Percentiles rank a stretch among this genome's conserved stretches.
Evolutionary conservation across 352 stramenopile species (phyloP).

Genomic region (Phytophthora constricta): DNA sequence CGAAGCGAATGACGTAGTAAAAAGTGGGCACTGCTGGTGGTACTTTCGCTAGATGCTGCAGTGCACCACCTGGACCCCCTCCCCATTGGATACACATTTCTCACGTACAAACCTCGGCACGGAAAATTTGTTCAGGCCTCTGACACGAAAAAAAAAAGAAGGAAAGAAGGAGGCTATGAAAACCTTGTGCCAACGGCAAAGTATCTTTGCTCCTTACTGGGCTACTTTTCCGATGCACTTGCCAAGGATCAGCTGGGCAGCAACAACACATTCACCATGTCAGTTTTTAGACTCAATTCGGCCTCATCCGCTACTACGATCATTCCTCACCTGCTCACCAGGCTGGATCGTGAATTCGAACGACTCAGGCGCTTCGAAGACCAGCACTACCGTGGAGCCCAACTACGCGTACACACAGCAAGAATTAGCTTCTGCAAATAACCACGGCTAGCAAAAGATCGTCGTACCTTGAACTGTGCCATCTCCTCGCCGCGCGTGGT

Average conservation of each 20-base stretch:
- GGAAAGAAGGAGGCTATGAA: background rate
- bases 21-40: too few species aligned
- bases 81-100: too few species aligned
- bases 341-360: conserved; percentile 80
- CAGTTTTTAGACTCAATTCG: too few species aligned
- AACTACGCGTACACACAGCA: conserved; percentile 44
- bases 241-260: conserved; percentile 42
- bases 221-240: conserved; percentile 47
- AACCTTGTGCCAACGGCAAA: background rate
- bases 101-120: too few species aligned
- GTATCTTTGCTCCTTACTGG: conserved; percentile 10
- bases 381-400: conserved; percentile 85
- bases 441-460: background rate
- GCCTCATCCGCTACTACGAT: background rate
- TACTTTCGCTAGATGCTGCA: background rate
- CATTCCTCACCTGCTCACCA: conserved; percentile 69
- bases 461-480: conserved; percentile 76
- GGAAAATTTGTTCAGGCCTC: too few species aligned
- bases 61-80: background rate
- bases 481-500: conserved; percentile 70
- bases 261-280: conserved; percentile 8
- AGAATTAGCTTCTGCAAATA: background rate
- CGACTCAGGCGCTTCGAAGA: conserved; percentile 81
- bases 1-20: too few species aligned
- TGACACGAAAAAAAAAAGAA: background rate